Evolutionary conservation across 2,329 filamentous ascomycete species (phyloP).

Genomic region (Penicillium vulpinum): DNA sequence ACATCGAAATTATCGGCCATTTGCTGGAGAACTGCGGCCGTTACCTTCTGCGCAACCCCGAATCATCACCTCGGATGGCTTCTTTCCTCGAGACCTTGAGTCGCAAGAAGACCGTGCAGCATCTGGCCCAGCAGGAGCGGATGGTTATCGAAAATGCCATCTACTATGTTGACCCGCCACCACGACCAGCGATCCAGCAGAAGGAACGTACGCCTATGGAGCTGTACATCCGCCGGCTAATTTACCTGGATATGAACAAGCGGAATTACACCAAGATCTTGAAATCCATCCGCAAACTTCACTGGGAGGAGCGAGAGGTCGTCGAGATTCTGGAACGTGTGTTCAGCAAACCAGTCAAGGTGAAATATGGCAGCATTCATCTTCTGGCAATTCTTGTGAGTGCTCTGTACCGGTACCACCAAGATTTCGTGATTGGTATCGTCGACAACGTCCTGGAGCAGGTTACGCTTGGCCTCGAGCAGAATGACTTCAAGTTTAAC

Average conservation of each 20-base stretch:
- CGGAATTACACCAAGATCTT: conserved; percentile 90
- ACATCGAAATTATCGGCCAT: conserved; percentile 97
- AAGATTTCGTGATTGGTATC: conserved; percentile 83
- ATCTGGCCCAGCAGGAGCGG: conserved; percentile 90
- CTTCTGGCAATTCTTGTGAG: conserved; percentile 86
- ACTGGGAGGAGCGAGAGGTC: conserved; percentile 94
- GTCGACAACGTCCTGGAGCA: conserved; percentile 91
- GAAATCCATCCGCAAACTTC: conserved; percentile 90
- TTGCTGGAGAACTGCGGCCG: conserved; percentile 94
- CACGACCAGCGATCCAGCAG: conserved; percentile 89
- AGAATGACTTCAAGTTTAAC: conserved; percentile 97
- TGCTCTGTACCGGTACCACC: conserved; percentile 87
- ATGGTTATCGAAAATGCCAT: conserved; percentile 98
- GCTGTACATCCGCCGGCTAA: conserved; percentile 84
- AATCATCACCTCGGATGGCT: conserved; percentile 88
- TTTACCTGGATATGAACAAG: conserved; percentile 93
- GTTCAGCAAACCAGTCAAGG: conserved; percentile 93
- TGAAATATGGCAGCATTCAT: conserved; percentile 97
- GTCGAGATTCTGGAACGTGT: conserved; percentile 80
- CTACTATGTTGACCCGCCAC: conserved; percentile 95
- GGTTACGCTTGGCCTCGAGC: conserved; percentile 82
- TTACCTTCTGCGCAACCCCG: conserved; percentile 86
- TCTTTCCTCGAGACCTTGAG: conserved; percentile 93
- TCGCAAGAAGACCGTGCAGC: conserved; percentile 92
- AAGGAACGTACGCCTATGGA: conserved; percentile 95